These are phyloP conservation scores for Penicillium flavigenum DNA, from an alignment of 495 filamentous ascomycete genomes.

Conservation along the genomic window DNA sequence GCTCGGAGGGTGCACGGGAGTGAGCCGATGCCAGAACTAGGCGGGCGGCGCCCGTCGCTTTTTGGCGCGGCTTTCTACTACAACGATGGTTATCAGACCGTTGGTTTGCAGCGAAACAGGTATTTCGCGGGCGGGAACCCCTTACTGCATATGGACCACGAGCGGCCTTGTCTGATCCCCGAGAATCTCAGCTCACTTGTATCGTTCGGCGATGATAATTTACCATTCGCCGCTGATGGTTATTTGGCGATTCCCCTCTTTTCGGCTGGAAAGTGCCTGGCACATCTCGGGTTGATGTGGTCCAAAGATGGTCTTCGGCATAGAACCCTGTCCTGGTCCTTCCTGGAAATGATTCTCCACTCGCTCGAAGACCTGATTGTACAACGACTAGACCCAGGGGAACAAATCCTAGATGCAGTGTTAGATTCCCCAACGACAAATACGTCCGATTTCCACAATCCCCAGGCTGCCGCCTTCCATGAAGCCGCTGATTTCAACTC, in stretches of 20 bases:
- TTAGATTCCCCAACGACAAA: constrained; percentile 11
- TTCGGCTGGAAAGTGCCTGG: constrained; percentile 66
- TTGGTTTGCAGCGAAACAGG: constrained; percentile 56
- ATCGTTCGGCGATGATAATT: constrained; percentile 58
- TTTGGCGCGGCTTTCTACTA: constrained; percentile 69
- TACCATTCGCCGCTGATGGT: constrained; percentile 63
- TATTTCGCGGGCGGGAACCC: constrained; percentile 66
- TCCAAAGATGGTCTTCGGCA: constrained; percentile 58
- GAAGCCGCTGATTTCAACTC: constrained; percentile 40
- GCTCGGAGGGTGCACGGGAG: constrained; percentile 63
- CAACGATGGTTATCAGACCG: constrained; percentile 59
- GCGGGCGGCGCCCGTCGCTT: constrained; percentile 53
- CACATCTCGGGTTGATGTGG: constrained; percentile 77
- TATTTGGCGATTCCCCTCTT: constrained; percentile 74
- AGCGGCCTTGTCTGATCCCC: constrained; percentile 72
- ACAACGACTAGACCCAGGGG: constrained; percentile 45
- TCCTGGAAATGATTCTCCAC: constrained; percentile 70
- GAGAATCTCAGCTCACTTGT: constrained; percentile 59
- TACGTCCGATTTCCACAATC: constrained; percentile 39
- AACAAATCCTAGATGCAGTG: constrained; percentile 4
- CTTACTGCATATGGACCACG: constrained; percentile 69
- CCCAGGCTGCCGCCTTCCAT: constrained; percentile 22
- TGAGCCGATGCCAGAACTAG: constrained; percentile 46
- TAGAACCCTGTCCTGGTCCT: constrained; percentile 63
- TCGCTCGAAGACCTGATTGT: constrained; percentile 73